Evolutionary conservation across 164 flowering plant species (phyloP), one percentile per base, ranked within the genome.

Genomic region (Macadamia integrifolia): DNA sequence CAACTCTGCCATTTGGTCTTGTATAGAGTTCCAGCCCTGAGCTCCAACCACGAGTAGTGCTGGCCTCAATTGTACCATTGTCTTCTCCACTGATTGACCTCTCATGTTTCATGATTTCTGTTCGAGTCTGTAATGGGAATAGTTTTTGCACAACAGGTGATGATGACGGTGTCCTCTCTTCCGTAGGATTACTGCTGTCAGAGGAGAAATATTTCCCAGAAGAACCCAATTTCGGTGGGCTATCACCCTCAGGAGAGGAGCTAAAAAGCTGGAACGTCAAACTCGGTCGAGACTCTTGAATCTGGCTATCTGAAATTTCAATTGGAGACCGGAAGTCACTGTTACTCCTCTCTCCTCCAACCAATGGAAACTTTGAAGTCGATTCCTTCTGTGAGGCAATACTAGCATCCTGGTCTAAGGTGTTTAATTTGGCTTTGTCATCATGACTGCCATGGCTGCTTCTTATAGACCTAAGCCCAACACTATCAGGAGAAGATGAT

Each of bases 161-260:
- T 58, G 89, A 80, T n/a, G 90, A 82, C 56, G 89, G 93, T 61
- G 97, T 89, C 72, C 86, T 76, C 60, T 85, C 96, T 59, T 84
- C 91, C 60, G 75, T 80, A 9, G 90, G 97, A 75, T 87, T 86
- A 73, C 95, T 89, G 79, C 97, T 88, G 71, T 84, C 90, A 30
- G 98, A 93, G 8, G 95, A 93, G 77, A 83, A 86, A 59, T 88
- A 90, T 75, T 83, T 90, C 76, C 84, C 79, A 5, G 83, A 72
- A 46, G 87, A 72, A 28, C 80, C 76, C 69, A 88, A 60, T 60
- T 84, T 89, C 12, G 85, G 87, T 3, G 77, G 83, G 69, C 87
- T 83, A 65, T 77, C 86, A 71, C 80, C 77, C 71, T 88, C 98
- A 7, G 86, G 84, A 23, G 90, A 87, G 28, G 89, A 86, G 78